Conservation (phyloP, 2,329 filamentous ascomycete genomes). For the Talaromyces funiculosus region DNA sequence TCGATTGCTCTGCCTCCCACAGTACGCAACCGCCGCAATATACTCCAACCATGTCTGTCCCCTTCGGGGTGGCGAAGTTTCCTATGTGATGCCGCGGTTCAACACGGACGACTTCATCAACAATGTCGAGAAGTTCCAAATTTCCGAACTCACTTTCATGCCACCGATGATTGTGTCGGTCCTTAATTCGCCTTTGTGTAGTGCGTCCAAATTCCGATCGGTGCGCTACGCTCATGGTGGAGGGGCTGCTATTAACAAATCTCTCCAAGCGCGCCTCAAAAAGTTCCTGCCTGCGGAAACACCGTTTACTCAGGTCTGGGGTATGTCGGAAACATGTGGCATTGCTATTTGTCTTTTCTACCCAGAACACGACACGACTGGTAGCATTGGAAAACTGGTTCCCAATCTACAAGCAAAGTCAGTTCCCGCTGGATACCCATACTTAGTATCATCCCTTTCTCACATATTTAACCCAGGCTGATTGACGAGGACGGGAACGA, state of each 20-base stretch:
- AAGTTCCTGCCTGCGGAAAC: conserved; percentile 48
- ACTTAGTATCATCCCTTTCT: neutral
- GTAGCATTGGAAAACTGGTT: conserved; percentile 46
- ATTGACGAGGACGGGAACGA: neutral
- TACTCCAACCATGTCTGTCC: conserved; percentile 59
- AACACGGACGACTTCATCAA: conserved; percentile 67
- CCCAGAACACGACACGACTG: neutral
- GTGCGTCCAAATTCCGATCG: conserved; percentile 62
- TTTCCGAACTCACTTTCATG: conserved; percentile 62
- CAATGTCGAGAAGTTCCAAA: conserved; percentile 60
- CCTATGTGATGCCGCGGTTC: conserved; percentile 71
- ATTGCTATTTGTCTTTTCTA: neutral
- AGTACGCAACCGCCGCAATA: conserved; percentile 60
- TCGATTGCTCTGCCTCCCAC: conserved; percentile 64
- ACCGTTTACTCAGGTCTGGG: conserved; percentile 66
- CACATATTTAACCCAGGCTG: neutral
- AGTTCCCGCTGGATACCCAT: neutral
- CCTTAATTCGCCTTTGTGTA: conserved; percentile 63
- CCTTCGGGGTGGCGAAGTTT: conserved; percentile 51
- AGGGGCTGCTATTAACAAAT: conserved; percentile 57
- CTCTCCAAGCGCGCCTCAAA: conserved; percentile 54
- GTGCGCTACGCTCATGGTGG: conserved; percentile 57
- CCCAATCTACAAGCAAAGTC: conserved; percentile 46
- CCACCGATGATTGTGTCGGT: conserved; percentile 70
- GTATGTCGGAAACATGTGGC: conserved; percentile 39